Base-by-base conservation (phyloP, 805 yeast genomes). In the Komagataella phaffii region DNA sequence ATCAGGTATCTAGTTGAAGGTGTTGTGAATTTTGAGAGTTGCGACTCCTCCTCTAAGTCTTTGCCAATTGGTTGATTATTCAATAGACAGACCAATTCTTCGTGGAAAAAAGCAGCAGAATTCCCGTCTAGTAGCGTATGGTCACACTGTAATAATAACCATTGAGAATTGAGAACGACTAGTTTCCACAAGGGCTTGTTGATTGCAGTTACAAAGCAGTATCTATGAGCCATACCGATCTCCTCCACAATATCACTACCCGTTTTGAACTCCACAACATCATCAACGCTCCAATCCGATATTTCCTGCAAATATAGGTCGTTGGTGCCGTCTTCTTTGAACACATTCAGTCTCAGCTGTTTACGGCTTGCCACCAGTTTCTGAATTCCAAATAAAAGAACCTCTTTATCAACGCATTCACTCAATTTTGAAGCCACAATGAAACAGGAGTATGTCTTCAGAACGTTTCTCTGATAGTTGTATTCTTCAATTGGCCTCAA, bases 21-120 rank as follows among this genome's bases (percentile, higher is more conserved):
- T 3, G 40, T 30, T 2, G 40, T 30, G 10, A 7, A 4, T 10
- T 30, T 14, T 30, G 40, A 30, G 14, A 30, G 40, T 30, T 30
- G 40, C 3, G 40, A 30, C 14, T 30, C 6, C 40, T 30, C 40
- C 40, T 30, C 40, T 3, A 7, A 10, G 40, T 30, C 40, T 6
- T 30, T 8, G 2, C 14, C 40, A 10, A 30, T 8, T 30, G 40
- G n/a, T 14, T 30, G 40, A 10, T 30, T 30, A 30, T 49, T 30
- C 48, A 44, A 10, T 4, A 44, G 44, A 14, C 43, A 24, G 3
- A 24, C 17, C 8, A 50, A 21, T 24, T 24, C 40, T 5, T 17
- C 45, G 17, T 50, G 51, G 30, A 50, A 50, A 19, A 45, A 45
- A 17, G 48, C 48, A 46, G 46, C 51, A 8, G 51, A 45, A 6